Percentiles rank a stretch among this genome's conserved stretches.
Evolutionary conservation across 1,284 basidiomycete genomes (phyloP).

Genomic region (Lentinus polychrous): DNA sequence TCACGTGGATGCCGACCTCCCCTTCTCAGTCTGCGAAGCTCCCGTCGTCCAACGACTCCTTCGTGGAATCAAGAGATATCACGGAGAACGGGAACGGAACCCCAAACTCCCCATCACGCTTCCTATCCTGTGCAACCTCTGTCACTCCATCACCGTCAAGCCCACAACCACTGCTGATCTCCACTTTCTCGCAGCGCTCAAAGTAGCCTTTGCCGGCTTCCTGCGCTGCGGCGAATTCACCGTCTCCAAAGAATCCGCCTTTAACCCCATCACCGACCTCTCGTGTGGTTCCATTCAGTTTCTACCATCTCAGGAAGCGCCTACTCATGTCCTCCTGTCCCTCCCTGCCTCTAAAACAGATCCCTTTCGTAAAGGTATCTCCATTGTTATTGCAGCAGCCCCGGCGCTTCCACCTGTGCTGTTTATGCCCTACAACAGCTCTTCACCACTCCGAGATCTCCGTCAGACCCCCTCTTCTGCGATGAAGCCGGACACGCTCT

Average conservation of each 20-base stretch:
- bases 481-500: neutral
- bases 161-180: conserved; percentile 10
- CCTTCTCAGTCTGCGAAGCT: conserved; percentile 18
- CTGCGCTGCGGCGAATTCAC: conserved; percentile 28
- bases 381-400: conserved; percentile 21
- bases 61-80: conserved; percentile 21
- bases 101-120: conserved; percentile 20
- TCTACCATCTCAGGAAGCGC: conserved; percentile 15
- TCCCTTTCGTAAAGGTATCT: conserved; percentile 28
- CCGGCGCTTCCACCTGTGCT: conserved; percentile 19
- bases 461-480: neutral
- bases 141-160: neutral
- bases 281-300: conserved; percentile 21
- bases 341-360: conserved; percentile 34
- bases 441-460: neutral
- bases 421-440: conserved; percentile 15
- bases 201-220: conserved; percentile 25
- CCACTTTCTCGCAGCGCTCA: conserved; percentile 17
- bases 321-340: conserved; percentile 22
- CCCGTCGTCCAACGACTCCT: conserved; percentile 20
- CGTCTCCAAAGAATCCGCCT: conserved; percentile 10
- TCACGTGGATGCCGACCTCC: conserved; percentile 20
- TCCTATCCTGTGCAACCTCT: conserved; percentile 13
- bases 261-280: conserved; percentile 20
- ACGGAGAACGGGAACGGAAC: conserved; percentile 19